These are phyloP conservation scores for Aspergillus tamarii DNA, from an alignment of 2,329 filamentous ascomycete genomes.

Conservation along the genomic window DNA sequence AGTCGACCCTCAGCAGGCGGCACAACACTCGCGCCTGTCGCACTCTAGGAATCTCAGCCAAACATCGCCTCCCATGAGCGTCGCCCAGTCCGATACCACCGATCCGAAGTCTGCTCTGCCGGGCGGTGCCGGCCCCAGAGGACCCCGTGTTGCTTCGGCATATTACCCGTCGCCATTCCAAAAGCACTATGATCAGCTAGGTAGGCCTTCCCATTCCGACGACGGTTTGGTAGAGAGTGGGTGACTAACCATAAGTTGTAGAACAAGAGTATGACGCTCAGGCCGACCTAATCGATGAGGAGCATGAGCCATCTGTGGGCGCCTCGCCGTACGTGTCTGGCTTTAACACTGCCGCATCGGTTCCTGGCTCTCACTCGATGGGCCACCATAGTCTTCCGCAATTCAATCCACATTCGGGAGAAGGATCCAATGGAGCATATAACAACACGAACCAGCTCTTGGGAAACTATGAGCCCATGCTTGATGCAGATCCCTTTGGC, in stretches of 20 bases:
- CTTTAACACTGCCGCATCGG: constrained; percentile 46
- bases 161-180: constrained; percentile 90
- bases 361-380: constrained; percentile 45
- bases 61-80: constrained; percentile 38
- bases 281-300: constrained; percentile 85
- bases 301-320: constrained; percentile 69
- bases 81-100: constrained; percentile 40
- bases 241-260: constrained; percentile 50
- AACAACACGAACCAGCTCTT: constrained; percentile 57
- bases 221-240: background rate
- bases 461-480: constrained; percentile 78
- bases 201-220: constrained; percentile 69
- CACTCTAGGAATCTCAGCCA: constrained; percentile 41
- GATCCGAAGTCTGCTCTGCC: constrained; percentile 39
- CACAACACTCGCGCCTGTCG: constrained; percentile 48
- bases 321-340: constrained; percentile 67
- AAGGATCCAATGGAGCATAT: constrained; percentile 44
- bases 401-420: constrained; percentile 41
- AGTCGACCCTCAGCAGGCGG: constrained; percentile 53
- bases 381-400: constrained; percentile 48
- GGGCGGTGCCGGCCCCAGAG: constrained; percentile 31
- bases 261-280: constrained; percentile 97
- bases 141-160: constrained; percentile 46
- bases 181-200: constrained; percentile 92
- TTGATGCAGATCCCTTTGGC: constrained; percentile 92